phyloP scores from a whole-genome alignment of 2,329 filamentous ascomycete genomes.

The Akanthomyces uredinophilus region DNA sequence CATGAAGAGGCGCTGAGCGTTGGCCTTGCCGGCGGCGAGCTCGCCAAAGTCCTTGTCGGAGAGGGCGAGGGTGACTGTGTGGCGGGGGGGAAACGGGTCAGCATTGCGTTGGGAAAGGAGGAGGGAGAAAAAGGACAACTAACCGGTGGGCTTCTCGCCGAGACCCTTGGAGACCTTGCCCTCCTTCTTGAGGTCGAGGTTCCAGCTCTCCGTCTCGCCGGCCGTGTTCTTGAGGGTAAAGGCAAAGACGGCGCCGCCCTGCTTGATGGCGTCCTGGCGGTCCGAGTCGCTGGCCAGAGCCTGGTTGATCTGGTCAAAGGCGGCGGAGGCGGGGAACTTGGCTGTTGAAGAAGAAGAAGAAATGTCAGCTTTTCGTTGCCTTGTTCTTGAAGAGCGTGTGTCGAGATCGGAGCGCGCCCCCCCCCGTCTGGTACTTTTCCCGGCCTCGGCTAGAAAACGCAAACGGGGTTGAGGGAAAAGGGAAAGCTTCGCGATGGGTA shows the following conservation, averaged over 20 bases:
- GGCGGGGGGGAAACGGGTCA: not conserved
- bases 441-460: constrained; percentile 2
- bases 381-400: too few species aligned
- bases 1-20: constrained; percentile 96
- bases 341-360: too few species aligned
- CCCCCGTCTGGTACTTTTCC: too few species aligned
- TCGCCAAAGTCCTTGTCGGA: constrained; percentile 82
- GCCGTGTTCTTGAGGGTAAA: constrained; percentile 87
- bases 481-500: not conserved
- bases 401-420: not conserved
- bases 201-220: constrained; percentile 80
- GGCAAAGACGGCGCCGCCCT: constrained; percentile 79
- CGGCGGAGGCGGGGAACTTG: constrained; percentile 82
- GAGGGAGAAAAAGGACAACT: constrained; percentile 24
- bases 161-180: constrained; percentile 75
- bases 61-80: constrained; percentile 78
- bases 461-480: too few species aligned
- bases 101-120: not conserved
- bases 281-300: constrained; percentile 67
- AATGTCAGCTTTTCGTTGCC: too few species aligned
- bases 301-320: constrained; percentile 82
- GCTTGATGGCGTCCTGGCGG: constrained; percentile 83
- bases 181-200: constrained; percentile 90
- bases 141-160: constrained; percentile 78
- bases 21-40: constrained; percentile 80